Percentiles rank a stretch among this genome's conserved stretches.
These are phyloP conservation scores for Setomelanomma holmii DNA, from an alignment of 2,329 filamentous ascomycete genomes.

Conservation along the genomic window DNA sequence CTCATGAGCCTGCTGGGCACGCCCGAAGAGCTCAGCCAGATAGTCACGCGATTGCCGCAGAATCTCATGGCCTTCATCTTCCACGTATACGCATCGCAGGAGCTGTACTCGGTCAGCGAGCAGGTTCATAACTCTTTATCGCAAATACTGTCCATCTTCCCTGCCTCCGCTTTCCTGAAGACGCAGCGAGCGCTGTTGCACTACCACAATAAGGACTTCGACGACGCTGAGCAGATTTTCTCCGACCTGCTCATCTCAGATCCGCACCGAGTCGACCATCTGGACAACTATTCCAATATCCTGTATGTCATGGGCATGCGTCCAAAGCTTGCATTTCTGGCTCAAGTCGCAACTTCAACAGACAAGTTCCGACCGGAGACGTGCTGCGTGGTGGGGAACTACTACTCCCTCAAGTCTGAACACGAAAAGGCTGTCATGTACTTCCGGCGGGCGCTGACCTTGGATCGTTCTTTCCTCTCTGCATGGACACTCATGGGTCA, in stretches of 20 bases:
- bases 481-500: constrained; percentile 99
- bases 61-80: constrained; percentile 96
- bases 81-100: constrained; percentile 86
- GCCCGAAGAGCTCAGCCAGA: constrained; percentile 80
- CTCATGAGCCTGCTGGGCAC: constrained; percentile 80
- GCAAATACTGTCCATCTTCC: constrained; percentile 84
- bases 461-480: constrained; percentile 89
- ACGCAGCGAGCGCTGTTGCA: constrained; percentile 87
- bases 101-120: constrained; percentile 85
- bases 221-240: constrained; percentile 68
- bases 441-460: constrained; percentile 87
- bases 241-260: constrained; percentile 73
- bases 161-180: constrained; percentile 84
- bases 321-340: constrained; percentile 89
- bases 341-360: constrained; percentile 86
- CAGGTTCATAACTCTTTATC: constrained; percentile 76
- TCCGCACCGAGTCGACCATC: constrained; percentile 78
- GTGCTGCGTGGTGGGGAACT: constrained; percentile 96
- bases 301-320: constrained; percentile 89
- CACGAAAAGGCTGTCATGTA: constrained; percentile 99
- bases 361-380: constrained; percentile 98
- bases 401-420: constrained; percentile 91
- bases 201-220: constrained; percentile 86
- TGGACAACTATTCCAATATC: constrained; percentile 97
- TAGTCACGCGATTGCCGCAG: constrained; percentile 76